Conservation (phyloP, 2,329 filamentous ascomycete species). For the Exutisphaerella laricina region DNA sequence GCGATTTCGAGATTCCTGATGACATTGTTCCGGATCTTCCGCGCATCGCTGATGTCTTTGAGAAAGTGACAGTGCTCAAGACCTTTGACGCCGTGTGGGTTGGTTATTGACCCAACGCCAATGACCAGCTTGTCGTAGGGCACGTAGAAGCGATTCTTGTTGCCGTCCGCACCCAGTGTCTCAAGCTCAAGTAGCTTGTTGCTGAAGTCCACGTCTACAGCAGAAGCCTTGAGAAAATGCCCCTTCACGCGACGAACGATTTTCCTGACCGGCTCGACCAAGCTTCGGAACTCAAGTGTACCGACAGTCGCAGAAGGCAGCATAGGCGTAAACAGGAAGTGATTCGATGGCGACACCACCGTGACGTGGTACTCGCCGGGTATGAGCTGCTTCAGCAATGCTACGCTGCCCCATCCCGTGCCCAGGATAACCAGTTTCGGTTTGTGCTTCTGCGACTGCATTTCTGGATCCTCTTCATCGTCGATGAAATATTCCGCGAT, state of each 20-base stretch:
- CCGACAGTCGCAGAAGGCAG: conserved; percentile 94
- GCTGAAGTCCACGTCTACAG: conserved; percentile 86
- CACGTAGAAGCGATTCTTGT: conserved; percentile 80
- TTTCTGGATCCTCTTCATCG: conserved; percentile 73
- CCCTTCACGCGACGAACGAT: conserved; percentile 73
- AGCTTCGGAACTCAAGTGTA: conserved; percentile 80
- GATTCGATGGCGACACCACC: conserved; percentile 88
- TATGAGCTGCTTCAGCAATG: conserved; percentile 81
- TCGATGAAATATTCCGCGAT: conserved; percentile 84
- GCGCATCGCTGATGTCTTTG: conserved; percentile 90
- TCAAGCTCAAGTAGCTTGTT: conserved; percentile 85
- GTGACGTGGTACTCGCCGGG: conserved; percentile 94
- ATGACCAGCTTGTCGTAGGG: conserved; percentile 96
- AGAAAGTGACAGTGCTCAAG: conserved; percentile 91
- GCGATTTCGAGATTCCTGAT: conserved; percentile 85
- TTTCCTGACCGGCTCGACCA: conserved; percentile 87
- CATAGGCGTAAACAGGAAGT: conserved; percentile 98
- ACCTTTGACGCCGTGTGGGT: conserved; percentile 92
- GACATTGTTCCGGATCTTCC: conserved; percentile 80
- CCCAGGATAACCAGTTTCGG: conserved; percentile 88
- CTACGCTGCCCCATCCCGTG: conserved; percentile 91
- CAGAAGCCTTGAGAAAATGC: conserved; percentile 82
- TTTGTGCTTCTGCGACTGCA: conserved; percentile 71
- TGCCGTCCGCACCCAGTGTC: conserved; percentile 63
- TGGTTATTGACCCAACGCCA: conserved; percentile 85